Conservation (phyloP, 768 basidiomycete genomes). For the Leccinellum rugosiceps region DNA sequence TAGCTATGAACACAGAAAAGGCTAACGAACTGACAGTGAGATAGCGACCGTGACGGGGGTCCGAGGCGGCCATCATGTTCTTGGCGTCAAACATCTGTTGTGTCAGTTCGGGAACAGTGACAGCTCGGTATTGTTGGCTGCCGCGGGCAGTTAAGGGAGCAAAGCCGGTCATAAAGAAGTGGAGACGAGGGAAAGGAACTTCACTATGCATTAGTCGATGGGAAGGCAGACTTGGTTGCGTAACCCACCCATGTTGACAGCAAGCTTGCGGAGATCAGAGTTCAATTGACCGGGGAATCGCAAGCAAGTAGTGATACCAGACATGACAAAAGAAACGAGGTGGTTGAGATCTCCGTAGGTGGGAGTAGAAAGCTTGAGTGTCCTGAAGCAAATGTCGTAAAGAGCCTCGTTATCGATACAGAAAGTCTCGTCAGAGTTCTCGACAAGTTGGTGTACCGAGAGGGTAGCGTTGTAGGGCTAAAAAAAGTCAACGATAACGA, state of each 20-base stretch:
- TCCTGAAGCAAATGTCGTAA: conserved; percentile 98
- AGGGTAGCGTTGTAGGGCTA: conserved; percentile 98
- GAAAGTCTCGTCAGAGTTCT: conserved; percentile 99
- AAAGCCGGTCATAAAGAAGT: conserved; percentile 99
- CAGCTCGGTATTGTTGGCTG: conserved; percentile 93
- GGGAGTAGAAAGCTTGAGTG: conserved; percentile 92
- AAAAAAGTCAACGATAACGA: neutral
- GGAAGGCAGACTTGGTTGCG: neutral
- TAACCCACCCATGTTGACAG: conserved; percentile 94
- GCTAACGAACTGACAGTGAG: conserved; percentile 63
- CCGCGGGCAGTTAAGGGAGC: conserved; percentile 94
- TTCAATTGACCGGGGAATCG: conserved; percentile 99
- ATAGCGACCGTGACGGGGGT: conserved; percentile 96
- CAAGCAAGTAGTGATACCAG: conserved; percentile 96
- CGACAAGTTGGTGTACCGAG: conserved; percentile 97
- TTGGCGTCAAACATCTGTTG: conserved; percentile 99
- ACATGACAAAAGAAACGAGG: conserved; percentile 97
- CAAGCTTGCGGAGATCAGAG: conserved; percentile 96
- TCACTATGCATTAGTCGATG: conserved; percentile 5
- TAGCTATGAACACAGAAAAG: neutral
- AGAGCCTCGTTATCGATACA: conserved; percentile 99
- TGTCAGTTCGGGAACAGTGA: conserved; percentile 95
- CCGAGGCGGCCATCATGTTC: conserved; percentile 99
- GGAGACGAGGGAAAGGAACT: conserved; percentile 99
- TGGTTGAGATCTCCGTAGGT: conserved; percentile 98